Conservation (phyloP, 1,284 basidiomycete species). For the Ceratobasidium sp. region DNA sequence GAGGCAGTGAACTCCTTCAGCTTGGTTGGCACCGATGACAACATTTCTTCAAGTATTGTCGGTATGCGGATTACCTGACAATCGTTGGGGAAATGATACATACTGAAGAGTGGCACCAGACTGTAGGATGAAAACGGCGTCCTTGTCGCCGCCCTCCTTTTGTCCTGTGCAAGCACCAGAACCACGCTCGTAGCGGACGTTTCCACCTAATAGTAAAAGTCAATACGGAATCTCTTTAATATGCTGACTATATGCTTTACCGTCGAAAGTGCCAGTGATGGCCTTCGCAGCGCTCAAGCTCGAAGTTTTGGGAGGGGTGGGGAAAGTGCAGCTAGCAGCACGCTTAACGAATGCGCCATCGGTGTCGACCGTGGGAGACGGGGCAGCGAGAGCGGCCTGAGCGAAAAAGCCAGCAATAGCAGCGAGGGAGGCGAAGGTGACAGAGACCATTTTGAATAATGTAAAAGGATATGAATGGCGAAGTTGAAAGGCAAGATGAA, state of each 20-base stretch:
- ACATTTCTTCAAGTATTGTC: constrained; percentile 47
- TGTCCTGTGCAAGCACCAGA: constrained; percentile 38
- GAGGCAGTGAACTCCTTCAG: constrained; percentile 56
- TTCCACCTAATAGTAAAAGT: constrained; percentile 17
- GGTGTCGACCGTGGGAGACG: constrained; percentile 18
- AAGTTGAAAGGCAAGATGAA: background rate
- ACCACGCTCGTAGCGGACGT: constrained; percentile 36
- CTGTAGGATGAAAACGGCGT: constrained; percentile 43
- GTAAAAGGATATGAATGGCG: background rate
- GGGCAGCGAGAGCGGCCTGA: constrained; percentile 11
- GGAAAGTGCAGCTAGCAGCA: constrained; percentile 49
- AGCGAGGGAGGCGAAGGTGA: constrained; percentile 15
- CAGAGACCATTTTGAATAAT: constrained; percentile 10
- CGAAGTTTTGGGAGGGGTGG: constrained; percentile 52
- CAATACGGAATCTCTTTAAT: background rate
- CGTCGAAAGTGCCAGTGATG: constrained; percentile 52
- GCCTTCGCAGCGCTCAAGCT: constrained; percentile 52
- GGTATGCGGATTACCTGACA: background rate
- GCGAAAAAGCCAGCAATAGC: constrained; percentile 19
- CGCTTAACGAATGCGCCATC: constrained; percentile 6
- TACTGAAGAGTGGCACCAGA: constrained; percentile 51
- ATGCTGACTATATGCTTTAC: background rate
- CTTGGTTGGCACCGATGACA: constrained; percentile 54
- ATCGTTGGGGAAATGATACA: background rate
- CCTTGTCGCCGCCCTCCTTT: constrained; percentile 36